A percentile compares a stretch with the other conserved stretches of the same genome.
Evolutionary conservation across 257 asterid genomes (phyloP).

Genomic region (Nicotiana tomentosiformis): DNA sequence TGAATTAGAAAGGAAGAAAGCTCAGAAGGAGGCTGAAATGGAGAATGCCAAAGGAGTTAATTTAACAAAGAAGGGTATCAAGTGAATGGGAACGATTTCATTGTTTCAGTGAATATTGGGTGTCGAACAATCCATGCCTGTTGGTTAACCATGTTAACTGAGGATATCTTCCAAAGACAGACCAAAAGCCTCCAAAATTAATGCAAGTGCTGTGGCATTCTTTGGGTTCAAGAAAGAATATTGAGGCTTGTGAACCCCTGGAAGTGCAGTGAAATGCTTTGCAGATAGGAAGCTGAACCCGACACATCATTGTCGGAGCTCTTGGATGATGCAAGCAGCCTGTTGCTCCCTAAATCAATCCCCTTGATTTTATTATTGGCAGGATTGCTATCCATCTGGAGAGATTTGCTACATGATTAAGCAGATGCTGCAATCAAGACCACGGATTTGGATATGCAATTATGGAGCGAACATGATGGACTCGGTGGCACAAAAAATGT

Average conservation of each 20-base stretch:
- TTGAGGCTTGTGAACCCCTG: slow-evolving; percentile 31
- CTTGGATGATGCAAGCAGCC: slow-evolving; percentile 9
- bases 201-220: slow-evolving; percentile 21
- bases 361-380: background rate
- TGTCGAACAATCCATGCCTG: slow-evolving; percentile 9
- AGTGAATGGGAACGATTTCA: slow-evolving; percentile 31
- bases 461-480: background rate
- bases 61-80: slow-evolving; percentile 44
- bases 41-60: slow-evolving; percentile 58
- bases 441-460: background rate
- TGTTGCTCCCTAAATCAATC: background rate
- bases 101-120: slow-evolving; percentile 12
- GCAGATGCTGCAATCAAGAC: background rate
- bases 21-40: slow-evolving; percentile 83
- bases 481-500: background rate
- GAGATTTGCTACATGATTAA: background rate
- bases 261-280: slow-evolving; percentile 22
- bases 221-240: slow-evolving; percentile 20
- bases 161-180: background rate
- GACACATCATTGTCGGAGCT: background rate
- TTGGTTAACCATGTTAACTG: background rate
- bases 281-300: slow-evolving; percentile 12
- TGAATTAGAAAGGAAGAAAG: slow-evolving; percentile 94
- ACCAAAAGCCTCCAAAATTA: slow-evolving; percentile 20
- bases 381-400: background rate